phyloP scores from a whole-genome alignment of 1,139 yeast species.

The Hemisphaericaspora subhashii region DNA sequence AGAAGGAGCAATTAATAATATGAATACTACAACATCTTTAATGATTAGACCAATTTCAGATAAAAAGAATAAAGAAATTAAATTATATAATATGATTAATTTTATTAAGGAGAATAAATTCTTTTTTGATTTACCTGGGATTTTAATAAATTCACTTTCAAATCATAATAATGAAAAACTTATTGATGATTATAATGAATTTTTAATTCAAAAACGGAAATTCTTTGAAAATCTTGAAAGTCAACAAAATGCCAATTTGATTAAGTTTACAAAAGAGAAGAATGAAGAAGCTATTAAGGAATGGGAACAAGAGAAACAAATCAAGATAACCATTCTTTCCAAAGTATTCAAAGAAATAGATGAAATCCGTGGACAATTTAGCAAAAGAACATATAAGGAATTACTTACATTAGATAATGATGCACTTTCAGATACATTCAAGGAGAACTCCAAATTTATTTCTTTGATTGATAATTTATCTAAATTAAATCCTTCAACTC shows the following conservation, averaged over 20 bases:
- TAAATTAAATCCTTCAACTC: constrained; percentile 24
- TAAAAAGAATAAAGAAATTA: constrained; percentile 58
- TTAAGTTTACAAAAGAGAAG: constrained; percentile 15
- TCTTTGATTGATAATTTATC: constrained; percentile 42
- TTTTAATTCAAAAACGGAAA: constrained; percentile 26
- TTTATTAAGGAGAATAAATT: constrained; percentile 62
- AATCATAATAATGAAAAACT: constrained; percentile 70
- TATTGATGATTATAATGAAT: constrained; percentile 66
- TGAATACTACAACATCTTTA: constrained; percentile 60
- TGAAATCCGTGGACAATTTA: constrained; percentile 61
- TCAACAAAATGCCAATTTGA: constrained; percentile 17
- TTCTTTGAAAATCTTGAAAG: constrained; percentile 19
- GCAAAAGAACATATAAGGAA: constrained; percentile 60
- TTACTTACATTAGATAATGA: constrained; percentile 47
- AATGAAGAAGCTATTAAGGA: constrained; percentile 19
- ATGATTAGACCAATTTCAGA: constrained; percentile 77
- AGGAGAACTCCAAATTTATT: constrained; percentile 30
- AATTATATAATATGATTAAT: constrained; percentile 58
- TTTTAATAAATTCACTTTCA: constrained; percentile 52
- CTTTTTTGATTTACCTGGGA: constrained; percentile 72
- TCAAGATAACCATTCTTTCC: constrained; percentile 37
- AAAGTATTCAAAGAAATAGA: constrained; percentile 71
- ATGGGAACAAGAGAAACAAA: constrained; percentile 29
- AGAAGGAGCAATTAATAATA: constrained; percentile 46
- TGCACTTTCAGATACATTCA: constrained; percentile 16